These are phyloP conservation scores for Silene vulgaris DNA, from an alignment of 179 eudicot genomes.

Conservation along the genomic window DNA sequence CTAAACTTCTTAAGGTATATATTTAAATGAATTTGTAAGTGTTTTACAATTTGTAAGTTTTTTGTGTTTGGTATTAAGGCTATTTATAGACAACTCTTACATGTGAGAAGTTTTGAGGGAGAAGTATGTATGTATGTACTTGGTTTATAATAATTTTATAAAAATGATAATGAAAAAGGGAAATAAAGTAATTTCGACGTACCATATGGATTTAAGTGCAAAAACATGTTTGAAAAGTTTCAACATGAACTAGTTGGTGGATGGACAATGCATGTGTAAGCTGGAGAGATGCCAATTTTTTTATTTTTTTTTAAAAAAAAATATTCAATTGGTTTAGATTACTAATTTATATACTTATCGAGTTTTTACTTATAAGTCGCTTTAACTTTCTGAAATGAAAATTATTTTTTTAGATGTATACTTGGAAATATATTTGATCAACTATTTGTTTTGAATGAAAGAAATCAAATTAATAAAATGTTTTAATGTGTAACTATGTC, in stretches of 20 bases:
- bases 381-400: background rate
- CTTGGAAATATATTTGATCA: no score
- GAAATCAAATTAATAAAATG: no score
- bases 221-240: conserved; percentile 24
- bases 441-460: no score
- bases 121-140: background rate
- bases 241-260: conserved; percentile 6
- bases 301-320: no score
- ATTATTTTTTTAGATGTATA: background rate
- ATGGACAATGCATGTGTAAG: conserved; percentile 22
- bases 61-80: conserved; percentile 17
- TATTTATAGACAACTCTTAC: conserved; percentile 27
- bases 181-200: conserved; percentile 17
- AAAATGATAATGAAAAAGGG: background rate
- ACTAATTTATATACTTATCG: no score
- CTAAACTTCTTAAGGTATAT: background rate
- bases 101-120: background rate
- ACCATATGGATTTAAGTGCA: conserved; percentile 14
- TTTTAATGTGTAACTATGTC: no score
- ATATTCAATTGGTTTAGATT: background rate
- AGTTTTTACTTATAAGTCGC: no score
- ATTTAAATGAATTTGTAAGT: background rate
- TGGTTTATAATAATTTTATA: background rate
- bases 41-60: no score
- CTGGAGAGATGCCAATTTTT: conserved; percentile 20